These are phyloP conservation scores for Aspergillus brasiliensis DNA, from an alignment of 2,329 filamentous ascomycete genomes.

Conservation along the genomic window DNA sequence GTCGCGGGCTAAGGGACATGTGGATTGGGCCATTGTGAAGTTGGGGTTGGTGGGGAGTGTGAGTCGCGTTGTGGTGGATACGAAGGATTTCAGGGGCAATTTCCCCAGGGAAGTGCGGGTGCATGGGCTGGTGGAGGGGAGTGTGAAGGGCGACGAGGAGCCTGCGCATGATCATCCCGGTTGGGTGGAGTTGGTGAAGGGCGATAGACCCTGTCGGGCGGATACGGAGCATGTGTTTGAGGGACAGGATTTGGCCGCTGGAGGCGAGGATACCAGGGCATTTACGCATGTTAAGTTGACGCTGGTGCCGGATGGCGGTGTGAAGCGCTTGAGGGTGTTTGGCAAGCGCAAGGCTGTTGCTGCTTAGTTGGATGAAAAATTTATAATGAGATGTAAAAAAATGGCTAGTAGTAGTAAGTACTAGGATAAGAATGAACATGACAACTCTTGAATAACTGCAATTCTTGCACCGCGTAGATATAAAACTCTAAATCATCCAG, in stretches of 20 bases:
- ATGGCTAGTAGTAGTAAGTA: too few relatives aligned
- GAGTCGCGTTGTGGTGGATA: constrained; percentile 44
- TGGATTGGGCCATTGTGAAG: constrained; percentile 46
- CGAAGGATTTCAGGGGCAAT: constrained; percentile 50
- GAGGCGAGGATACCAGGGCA: constrained; percentile 65
- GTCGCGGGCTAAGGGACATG: constrained; percentile 41
- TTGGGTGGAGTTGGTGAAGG: constrained; percentile 41
- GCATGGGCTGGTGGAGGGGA: constrained; percentile 33
- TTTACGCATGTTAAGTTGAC: constrained; percentile 87
- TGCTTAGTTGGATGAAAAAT: background rate
- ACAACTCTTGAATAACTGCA: too few relatives aligned
- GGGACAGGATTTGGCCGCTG: constrained; percentile 53
- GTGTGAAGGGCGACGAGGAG: constrained; percentile 24
- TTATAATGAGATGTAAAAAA: background rate
- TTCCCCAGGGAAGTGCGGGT: constrained; percentile 46
- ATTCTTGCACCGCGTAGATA: too few relatives aligned
- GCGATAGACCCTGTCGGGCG: constrained; percentile 41
- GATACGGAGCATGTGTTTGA: constrained; percentile 47
- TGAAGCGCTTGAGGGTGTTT: constrained; percentile 81
- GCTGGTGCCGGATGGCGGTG: constrained; percentile 90
- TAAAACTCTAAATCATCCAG: too few relatives aligned
- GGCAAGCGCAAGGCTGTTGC: constrained; percentile 55
- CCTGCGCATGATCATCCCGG: constrained; percentile 37
- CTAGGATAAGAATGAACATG: too few relatives aligned
- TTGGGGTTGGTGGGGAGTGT: constrained; percentile 44